These are phyloP conservation scores for Macrocybe gigantea DNA, from an alignment of 768 basidiomycete genomes.

Conservation along the genomic window DNA sequence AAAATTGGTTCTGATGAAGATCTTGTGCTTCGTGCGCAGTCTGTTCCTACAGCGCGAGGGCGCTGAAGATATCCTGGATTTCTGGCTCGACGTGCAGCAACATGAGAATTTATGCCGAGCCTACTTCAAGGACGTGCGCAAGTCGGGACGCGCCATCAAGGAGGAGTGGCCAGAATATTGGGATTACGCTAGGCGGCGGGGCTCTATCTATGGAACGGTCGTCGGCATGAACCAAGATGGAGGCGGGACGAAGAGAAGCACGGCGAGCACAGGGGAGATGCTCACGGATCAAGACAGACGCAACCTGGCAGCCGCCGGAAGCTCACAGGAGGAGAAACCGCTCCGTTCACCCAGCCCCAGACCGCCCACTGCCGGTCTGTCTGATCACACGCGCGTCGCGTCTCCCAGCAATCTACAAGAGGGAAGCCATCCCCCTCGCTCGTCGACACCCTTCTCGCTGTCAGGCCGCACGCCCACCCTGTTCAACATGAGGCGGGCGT, in stretches of 20 bases:
- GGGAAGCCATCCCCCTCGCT: conserved; percentile 45
- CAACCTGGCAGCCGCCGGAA: conserved; percentile 44
- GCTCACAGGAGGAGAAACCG: conserved; percentile 34
- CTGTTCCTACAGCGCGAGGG: conserved; percentile 95
- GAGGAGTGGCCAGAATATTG: conserved; percentile 99
- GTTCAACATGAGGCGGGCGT: conserved; percentile 71
- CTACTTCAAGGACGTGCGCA: conserved; percentile 98
- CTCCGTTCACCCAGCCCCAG: conserved; percentile 56
- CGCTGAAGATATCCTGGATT: conserved; percentile 93
- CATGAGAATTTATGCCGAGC: conserved; percentile 98
- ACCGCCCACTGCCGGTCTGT: conserved; percentile 36
- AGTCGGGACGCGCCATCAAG: conserved; percentile 87
- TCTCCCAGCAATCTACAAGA: conserved; percentile 34
- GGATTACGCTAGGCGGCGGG: conserved; percentile 87
- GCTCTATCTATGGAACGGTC: conserved; percentile 89
- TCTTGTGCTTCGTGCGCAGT: conserved; percentile 31
- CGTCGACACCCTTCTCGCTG: conserved; percentile 75
- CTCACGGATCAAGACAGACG: conserved; percentile 67
- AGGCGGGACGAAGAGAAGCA: conserved; percentile 66
- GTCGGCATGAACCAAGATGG: conserved; percentile 65
- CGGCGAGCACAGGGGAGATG: conserved; percentile 72
- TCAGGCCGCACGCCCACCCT: conserved; percentile 71
- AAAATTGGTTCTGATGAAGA: background rate
- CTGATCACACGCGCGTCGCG: conserved; percentile 40
- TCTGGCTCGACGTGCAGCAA: conserved; percentile 99